phyloP scores from a whole-genome alignment of 352 stramenopile species.

The Phytophthora parvispora region DNA sequence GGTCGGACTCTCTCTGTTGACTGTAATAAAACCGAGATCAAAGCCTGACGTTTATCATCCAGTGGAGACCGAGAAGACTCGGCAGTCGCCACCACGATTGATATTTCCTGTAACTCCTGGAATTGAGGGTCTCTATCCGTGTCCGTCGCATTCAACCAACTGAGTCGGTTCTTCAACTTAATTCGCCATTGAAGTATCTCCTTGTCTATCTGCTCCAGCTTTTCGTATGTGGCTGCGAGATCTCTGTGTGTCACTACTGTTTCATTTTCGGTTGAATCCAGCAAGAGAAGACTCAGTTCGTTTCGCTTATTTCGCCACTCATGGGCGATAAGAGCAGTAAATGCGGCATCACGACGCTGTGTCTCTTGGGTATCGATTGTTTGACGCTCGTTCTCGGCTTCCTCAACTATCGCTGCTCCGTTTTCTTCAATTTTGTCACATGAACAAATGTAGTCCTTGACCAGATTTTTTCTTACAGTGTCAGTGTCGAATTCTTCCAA shows the following conservation, averaged over 20 bases:
- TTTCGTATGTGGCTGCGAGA: background rate
- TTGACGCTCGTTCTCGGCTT: background rate
- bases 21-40: background rate
- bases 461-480: background rate
- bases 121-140: background rate
- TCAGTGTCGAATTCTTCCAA: background rate
- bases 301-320: background rate
- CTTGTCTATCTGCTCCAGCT: background rate
- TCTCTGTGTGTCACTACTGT: background rate
- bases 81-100: background rate
- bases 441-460: background rate
- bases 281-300: background rate
- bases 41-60: background rate
- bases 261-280: background rate
- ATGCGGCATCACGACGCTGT: background rate
- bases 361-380: no score
- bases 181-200: background rate
- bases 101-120: background rate
- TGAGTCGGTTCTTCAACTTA: background rate
- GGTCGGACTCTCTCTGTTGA: background rate
- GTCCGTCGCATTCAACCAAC: background rate
- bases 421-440: background rate
- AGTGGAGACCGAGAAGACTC: background rate
- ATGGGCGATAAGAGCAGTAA: background rate
- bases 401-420: background rate